Conservation (phyloP, 2,329 filamentous ascomycete species). For the Ploettnerulaceae sp. region DNA sequence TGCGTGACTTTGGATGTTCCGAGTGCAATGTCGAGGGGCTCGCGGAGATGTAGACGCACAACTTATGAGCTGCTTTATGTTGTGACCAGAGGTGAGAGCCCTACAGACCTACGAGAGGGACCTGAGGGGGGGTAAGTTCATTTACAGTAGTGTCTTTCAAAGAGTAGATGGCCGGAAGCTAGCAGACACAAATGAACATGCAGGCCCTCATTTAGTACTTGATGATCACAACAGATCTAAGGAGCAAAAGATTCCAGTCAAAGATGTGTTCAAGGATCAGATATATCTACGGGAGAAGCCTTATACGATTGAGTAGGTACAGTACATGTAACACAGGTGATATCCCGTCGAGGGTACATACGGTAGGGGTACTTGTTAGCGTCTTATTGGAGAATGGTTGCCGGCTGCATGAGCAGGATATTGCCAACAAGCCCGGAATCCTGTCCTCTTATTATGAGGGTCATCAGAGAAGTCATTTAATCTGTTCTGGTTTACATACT, state of each 20-base stretch:
- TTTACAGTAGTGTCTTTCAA: too few species aligned
- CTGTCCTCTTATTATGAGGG: slow-evolving; percentile 2
- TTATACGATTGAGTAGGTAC: slow-evolving; percentile 5
- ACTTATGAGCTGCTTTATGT: slow-evolving; percentile 7
- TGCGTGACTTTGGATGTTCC: slow-evolving; percentile 6
- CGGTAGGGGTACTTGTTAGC: slow-evolving; percentile 12
- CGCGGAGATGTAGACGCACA: slow-evolving; percentile 1
- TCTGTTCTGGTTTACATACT: too few species aligned
- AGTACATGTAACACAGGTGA: slow-evolving; percentile 7
- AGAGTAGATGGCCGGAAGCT: too few species aligned
- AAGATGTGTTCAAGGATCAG: slow-evolving; percentile 9
- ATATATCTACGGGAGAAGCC: slow-evolving; percentile 4
- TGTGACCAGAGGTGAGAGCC: slow-evolving; percentile 5
- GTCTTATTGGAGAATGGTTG: slow-evolving; percentile 16
- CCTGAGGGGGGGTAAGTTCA: not conserved
- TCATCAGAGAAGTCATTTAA: not conserved
- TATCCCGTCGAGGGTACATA: slow-evolving; percentile 7
- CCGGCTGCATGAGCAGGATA: not conserved
- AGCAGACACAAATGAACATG: not conserved
- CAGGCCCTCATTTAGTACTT: too few species aligned
- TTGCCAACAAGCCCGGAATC: slow-evolving; percentile 5
- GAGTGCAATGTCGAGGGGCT: slow-evolving; percentile 7
- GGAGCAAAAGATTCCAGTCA: slow-evolving; percentile 7
- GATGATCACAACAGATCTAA: not conserved
- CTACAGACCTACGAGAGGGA: slow-evolving; percentile 6